phyloP scores from a whole-genome alignment of 305 asterid species.

The Rubia occidens region DNA sequence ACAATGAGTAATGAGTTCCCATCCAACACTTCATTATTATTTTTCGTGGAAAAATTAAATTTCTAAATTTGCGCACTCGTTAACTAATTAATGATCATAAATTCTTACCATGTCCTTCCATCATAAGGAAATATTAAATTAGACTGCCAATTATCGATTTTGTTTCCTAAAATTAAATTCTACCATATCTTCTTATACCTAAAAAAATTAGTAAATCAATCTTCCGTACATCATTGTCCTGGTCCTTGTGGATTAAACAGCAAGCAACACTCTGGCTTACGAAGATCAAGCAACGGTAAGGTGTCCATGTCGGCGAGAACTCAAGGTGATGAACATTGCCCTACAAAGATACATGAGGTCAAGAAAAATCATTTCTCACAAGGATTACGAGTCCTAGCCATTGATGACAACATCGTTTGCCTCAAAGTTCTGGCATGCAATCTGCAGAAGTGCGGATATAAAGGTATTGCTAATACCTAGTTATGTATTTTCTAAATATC shows the following conservation, averaged over 20 bases:
- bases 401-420: conserved; percentile 19
- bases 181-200: neutral
- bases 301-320: conserved; percentile 2
- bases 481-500: too few species aligned
- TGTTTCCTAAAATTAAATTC: neutral
- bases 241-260: neutral
- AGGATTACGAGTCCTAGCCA: conserved; percentile 17
- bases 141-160: neutral
- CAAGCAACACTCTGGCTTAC: neutral
- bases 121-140: neutral
- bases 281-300: neutral
- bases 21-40: neutral
- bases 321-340: neutral
- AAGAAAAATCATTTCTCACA: neutral
- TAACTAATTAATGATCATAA: neutral
- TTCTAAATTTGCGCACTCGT: neutral
- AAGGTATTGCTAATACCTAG: conserved; percentile 5
- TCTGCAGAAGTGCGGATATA: conserved; percentile 20
- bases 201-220: neutral
- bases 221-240: neutral
- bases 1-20: neutral
- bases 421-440: conserved; percentile 6
- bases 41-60: neutral
- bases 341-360: conserved; percentile 27
- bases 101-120: neutral